Conservation (phyloP, 495 filamentous ascomycete genomes). For the Umbilicaria muhlenbergii region DNA sequence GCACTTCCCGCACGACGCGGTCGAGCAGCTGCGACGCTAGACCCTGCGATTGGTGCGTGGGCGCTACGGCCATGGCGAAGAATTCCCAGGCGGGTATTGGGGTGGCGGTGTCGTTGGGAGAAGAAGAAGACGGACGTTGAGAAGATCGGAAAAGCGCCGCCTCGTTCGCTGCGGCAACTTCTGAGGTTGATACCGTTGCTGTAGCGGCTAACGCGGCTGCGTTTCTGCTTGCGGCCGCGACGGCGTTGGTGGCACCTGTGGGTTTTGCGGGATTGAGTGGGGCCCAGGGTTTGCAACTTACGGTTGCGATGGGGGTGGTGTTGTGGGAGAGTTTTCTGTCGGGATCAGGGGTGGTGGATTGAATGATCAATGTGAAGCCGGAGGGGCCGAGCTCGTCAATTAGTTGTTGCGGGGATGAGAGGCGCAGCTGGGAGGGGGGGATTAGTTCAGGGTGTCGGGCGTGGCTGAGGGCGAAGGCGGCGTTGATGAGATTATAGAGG, state of each 20-base stretch:
- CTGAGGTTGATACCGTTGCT: too few relatives aligned
- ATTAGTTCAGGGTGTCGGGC: background rate
- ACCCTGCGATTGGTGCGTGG: background rate
- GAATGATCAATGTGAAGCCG: constrained; percentile 4
- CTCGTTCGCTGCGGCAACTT: too few relatives aligned
- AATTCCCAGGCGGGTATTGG: background rate
- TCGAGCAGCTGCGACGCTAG: background rate
- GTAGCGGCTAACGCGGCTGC: too few relatives aligned
- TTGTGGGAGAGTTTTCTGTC: too few relatives aligned
- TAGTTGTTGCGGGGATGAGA: background rate
- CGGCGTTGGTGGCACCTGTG: too few relatives aligned
- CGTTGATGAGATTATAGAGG: constrained; percentile 10
- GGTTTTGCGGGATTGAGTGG: too few relatives aligned
- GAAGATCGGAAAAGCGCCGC: too few relatives aligned
- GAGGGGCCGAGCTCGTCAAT: constrained; percentile 4
- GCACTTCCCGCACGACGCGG: too few relatives aligned
- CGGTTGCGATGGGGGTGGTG: constrained; percentile 1
- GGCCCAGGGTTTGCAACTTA: constrained; percentile 4
- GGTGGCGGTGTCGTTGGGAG: too few relatives aligned
- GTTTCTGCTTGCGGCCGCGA: too few relatives aligned
- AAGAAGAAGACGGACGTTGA: too few relatives aligned
- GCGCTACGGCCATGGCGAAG: background rate
- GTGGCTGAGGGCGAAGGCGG: constrained; percentile 6
- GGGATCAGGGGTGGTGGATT: background rate
- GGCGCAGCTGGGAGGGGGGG: background rate